These are phyloP conservation scores for Phytophthora tubulina DNA, from an alignment of 352 stramenopile genomes.

Conservation along the genomic window DNA sequence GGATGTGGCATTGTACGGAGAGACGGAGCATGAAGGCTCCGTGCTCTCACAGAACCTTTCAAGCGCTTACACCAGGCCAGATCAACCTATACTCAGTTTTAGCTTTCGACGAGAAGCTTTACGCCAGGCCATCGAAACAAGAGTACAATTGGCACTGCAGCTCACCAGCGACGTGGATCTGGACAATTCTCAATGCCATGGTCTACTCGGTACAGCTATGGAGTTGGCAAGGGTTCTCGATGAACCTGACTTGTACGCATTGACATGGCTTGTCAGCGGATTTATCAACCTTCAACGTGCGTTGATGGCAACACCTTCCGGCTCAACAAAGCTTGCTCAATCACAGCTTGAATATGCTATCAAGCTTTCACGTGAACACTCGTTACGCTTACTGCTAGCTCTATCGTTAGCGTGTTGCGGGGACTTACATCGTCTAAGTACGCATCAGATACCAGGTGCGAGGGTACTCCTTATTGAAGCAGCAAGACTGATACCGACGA, in stretches of 20 bases:
- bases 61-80: slow-evolving; percentile 14
- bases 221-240: slow-evolving; percentile 48
- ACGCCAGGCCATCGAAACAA: slow-evolving; percentile 48
- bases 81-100: slow-evolving; percentile 37
- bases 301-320: slow-evolving; percentile 10
- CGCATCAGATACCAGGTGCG: slow-evolving; percentile 16
- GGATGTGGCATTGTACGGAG: slow-evolving; percentile 38
- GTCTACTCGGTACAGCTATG: slow-evolving; percentile 53
- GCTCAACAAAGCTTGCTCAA: slow-evolving; percentile 34
- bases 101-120: slow-evolving; percentile 47
- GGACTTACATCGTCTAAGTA: slow-evolving; percentile 39
- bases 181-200: slow-evolving; percentile 40
- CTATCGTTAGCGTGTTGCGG: slow-evolving; percentile 52
- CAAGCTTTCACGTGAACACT: slow-evolving; percentile 47
- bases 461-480: slow-evolving; percentile 43
- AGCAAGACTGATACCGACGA: slow-evolving; percentile 40
- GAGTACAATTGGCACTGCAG: slow-evolving; percentile 55
- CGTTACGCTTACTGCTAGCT: slow-evolving; percentile 42
- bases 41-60: slow-evolving; percentile 18
- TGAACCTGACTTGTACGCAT: slow-evolving; percentile 53
- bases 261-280: slow-evolving; percentile 58
- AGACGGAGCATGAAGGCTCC: slow-evolving; percentile 28
- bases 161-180: slow-evolving; percentile 44
- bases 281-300: slow-evolving; percentile 52
- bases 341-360: slow-evolving; percentile 47